Conservation (phyloP, 345 rosid species). For the Boechera retrofracta region DNA sequence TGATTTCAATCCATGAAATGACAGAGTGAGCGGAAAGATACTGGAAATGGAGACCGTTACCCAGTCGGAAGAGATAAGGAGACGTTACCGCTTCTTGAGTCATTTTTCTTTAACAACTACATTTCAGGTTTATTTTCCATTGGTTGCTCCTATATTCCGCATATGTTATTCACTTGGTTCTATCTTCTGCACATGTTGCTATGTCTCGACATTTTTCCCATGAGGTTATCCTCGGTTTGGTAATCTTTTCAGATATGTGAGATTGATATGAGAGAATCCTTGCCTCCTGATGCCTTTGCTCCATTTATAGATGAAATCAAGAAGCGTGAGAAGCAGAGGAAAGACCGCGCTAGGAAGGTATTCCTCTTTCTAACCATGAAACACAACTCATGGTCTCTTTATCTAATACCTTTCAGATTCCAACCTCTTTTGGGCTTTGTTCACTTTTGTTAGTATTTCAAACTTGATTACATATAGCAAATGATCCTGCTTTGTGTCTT, state of each 20-base stretch:
- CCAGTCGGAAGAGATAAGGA: constrained; percentile 82
- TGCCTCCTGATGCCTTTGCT: constrained; percentile 69
- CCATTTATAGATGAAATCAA: constrained; percentile 89
- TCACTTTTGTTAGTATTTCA: constrained; percentile 5
- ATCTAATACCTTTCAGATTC: background rate
- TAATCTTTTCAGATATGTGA: constrained; percentile 77
- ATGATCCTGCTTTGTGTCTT: background rate
- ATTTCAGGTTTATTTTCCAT: constrained; percentile 61
- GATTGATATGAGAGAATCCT: constrained; percentile 70
- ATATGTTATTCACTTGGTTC: background rate
- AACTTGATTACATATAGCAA: background rate
- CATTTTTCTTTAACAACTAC: constrained; percentile 91
- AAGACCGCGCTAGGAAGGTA: constrained; percentile 81
- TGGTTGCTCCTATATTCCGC: background rate
- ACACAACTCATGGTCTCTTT: background rate
- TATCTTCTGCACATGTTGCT: constrained; percentile 5
- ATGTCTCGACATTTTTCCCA: background rate
- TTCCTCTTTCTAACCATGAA: background rate
- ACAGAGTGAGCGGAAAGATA: constrained; percentile 83
- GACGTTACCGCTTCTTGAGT: constrained; percentile 87
- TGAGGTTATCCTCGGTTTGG: constrained; percentile 15
- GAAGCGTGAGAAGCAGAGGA: constrained; percentile 85
- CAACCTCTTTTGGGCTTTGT: background rate
- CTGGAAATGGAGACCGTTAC: constrained; percentile 84
- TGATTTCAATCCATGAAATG: constrained; percentile 30